These are phyloP conservation scores for Linderniella brevidens DNA, from an alignment of 257 asterid genomes.

Conservation along the genomic window DNA sequence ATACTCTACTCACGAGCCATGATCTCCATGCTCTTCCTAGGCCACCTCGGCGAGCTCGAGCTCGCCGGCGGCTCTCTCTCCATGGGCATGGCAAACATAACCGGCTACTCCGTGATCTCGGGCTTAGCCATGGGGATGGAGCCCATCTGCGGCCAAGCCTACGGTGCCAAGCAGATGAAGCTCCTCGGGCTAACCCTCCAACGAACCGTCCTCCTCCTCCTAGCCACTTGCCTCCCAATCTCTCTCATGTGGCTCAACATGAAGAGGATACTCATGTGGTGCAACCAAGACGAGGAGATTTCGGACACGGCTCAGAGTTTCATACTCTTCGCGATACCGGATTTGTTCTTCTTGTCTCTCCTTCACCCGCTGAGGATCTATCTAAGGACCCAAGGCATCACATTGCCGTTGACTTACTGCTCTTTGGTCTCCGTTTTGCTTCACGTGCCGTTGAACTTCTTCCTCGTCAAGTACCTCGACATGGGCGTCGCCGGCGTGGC, in stretches of 20 bases:
- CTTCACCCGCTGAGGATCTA: slow-evolving; percentile 69
- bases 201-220: slow-evolving; percentile 66
- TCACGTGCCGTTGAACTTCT: slow-evolving; percentile 59
- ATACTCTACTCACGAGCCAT: slow-evolving; percentile 69
- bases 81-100: slow-evolving; percentile 85
- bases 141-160: slow-evolving; percentile 90
- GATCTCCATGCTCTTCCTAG: slow-evolving; percentile 91
- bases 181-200: slow-evolving; percentile 71
- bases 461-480: slow-evolving; percentile 29
- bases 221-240: slow-evolving; percentile 59
- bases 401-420: slow-evolving; percentile 62
- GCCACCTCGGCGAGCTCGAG: slow-evolving; percentile 80
- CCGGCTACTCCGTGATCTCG: slow-evolving; percentile 87
- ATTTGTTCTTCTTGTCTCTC: slow-evolving; percentile 55
- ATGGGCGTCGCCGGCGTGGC: slow-evolving; percentile 77
- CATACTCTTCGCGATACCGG: slow-evolving; percentile 67
- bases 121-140: slow-evolving; percentile 98
- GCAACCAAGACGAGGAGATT: slow-evolving; percentile 70
- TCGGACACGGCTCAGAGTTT: slow-evolving; percentile 63
- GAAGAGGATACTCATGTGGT: slow-evolving; percentile 47
- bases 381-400: slow-evolving; percentile 55
- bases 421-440: slow-evolving; percentile 37
- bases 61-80: slow-evolving; percentile 86
- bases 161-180: slow-evolving; percentile 80
- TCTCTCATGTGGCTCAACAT: slow-evolving; percentile 77